Evolutionary conservation across 495 filamentous ascomycete species (phyloP), one percentile per base, ranked within the genome.

Genomic region (Penicillium longicatenatum): DNA sequence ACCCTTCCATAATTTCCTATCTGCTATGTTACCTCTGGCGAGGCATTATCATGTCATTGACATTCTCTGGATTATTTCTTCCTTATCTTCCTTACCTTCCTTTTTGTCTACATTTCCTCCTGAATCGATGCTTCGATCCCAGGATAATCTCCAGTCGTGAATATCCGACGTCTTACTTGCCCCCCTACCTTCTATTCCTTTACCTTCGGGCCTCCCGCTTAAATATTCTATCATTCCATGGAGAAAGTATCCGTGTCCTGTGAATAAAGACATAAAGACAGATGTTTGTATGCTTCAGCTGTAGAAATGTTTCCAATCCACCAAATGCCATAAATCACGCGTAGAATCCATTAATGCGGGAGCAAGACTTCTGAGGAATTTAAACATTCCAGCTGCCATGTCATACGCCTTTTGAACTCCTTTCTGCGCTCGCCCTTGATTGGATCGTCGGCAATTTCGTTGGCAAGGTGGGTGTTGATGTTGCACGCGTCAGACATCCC

Each of bases 401-500:
- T 47, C 47, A 29, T 41, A 48, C 22, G 21, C 22, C 29, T 54
- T 44, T 22, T n/a, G 50, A 46, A 21, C 55, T 39, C 26, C 30
- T 39, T 39, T 20, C 16, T 57, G 22, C 22, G 16, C 59, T 52
- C 52, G 53, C 52, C 57, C 55, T 58, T 62, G 21, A 61, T 57
- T 52, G 44, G 39, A 29, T 41, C 33, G 26, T 42, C 24, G 17
- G 19, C 30, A 57, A 52, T 43, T 60, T 26, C 35, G 20, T 33
- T 33, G 26, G 30, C 20, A 51, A 31, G 31, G 39, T 50, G 46
- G 52, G 56, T 57, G 64, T 69, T 67, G 65, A 50, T 62, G 67
- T 70, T 65, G 67, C 67, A 68, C 67, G 67, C 67, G 67, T 70
- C 64, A 67, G 67, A 61, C 59, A 58, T 63, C 54, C 46, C 22